Conservation (phyloP, 2,329 filamentous ascomycete species). For the Phyllosticta citribraziliensis region DNA sequence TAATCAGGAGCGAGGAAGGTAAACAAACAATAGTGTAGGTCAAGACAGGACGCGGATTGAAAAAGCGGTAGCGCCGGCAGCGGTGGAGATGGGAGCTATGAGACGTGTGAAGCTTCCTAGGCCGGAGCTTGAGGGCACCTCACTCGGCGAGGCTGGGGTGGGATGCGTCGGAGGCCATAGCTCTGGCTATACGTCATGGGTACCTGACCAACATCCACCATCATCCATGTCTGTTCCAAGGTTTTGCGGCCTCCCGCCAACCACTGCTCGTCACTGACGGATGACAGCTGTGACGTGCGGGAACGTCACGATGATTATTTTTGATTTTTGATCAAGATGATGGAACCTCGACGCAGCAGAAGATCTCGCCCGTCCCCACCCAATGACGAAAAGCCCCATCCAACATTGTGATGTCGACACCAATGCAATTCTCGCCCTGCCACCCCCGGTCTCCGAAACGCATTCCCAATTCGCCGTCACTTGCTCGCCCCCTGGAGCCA, state of each 20-base stretch:
- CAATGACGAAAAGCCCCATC: neutral
- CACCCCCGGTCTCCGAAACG: neutral
- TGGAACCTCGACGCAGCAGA: neutral
- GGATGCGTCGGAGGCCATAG: neutral
- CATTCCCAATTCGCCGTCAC: neutral
- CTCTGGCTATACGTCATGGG: neutral
- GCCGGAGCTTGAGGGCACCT: no score
- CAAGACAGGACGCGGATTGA: neutral
- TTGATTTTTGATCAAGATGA: neutral
- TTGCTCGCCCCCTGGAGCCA: neutral
- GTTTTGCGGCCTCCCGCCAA: neutral
- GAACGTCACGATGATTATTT: neutral
- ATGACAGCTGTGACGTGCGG: neutral
- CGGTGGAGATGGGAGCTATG: neutral
- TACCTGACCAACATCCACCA: neutral
- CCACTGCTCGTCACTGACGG: neutral
- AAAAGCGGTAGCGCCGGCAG: neutral
- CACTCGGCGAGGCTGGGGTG: neutral
- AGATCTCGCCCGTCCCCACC: neutral
- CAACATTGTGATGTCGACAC: neutral
- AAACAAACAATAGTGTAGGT: neutral
- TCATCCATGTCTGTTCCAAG: neutral
- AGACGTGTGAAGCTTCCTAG: neutral
- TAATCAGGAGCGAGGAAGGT: neutral
- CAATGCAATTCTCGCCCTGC: neutral